A percentile compares a stretch with the other conserved stretches of the same genome.
Evolutionary conservation across 116 monocot genomes (phyloP).

Genomic region (Phalaenopsis hybrid): DNA sequence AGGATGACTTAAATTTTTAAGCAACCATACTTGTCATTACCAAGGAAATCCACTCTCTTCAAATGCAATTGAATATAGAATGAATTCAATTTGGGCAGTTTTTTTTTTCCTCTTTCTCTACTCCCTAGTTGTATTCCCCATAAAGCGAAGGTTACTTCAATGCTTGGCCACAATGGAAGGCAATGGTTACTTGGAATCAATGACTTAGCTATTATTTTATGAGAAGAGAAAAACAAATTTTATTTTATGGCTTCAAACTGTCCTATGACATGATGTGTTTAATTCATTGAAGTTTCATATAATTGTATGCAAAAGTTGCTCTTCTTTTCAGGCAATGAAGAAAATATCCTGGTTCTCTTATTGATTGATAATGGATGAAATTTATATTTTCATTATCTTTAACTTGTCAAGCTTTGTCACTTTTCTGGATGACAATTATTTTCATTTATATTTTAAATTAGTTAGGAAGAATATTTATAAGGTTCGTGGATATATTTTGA

Average conservation of each 20-base stretch:
- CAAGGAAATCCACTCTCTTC: too few species aligned
- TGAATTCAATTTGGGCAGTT: too few species aligned
- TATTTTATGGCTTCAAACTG: not conserved
- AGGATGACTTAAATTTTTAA: too few species aligned
- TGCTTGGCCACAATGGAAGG: too few species aligned
- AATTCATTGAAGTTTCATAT: slow-evolving; percentile 1
- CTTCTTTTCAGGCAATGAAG: not conserved
- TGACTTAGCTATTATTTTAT: not conserved
- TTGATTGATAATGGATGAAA: not conserved
- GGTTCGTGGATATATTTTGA: not conserved
- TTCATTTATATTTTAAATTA: not conserved
- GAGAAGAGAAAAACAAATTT: not conserved
- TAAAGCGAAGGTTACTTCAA: too few species aligned
- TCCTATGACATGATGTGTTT: not conserved
- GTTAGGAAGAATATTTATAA: not conserved
- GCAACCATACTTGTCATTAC: too few species aligned
- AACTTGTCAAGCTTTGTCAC: not conserved
- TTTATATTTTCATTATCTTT: not conserved
- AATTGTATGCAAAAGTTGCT: not conserved
- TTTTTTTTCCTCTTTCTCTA: too few species aligned
- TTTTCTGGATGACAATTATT: not conserved
- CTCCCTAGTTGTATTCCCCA: too few species aligned
- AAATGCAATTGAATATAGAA: too few species aligned
- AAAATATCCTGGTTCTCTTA: not conserved
- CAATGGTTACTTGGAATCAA: too few species aligned